These are phyloP conservation scores for Sicyos baderoa DNA, from an alignment of 306 rosid genomes.

Conservation along the genomic window DNA sequence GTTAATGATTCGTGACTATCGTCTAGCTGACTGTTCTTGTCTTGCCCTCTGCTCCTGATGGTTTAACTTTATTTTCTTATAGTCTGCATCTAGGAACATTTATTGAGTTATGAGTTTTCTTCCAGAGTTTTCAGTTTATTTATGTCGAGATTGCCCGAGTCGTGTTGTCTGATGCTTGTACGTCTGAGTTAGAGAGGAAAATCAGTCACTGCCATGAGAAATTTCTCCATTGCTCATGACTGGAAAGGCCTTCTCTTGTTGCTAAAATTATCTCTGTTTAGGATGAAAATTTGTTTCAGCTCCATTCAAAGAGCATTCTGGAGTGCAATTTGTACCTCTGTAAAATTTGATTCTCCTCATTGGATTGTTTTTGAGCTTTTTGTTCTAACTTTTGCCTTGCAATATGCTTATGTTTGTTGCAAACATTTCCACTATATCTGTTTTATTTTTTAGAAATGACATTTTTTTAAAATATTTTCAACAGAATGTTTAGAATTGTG, in stretches of 20 bases:
- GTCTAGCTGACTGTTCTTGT: constrained; percentile 7
- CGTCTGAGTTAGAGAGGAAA: constrained; percentile 9
- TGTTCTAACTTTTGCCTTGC: neutral
- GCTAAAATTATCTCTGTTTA: neutral
- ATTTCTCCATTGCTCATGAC: neutral
- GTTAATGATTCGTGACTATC: constrained; percentile 14
- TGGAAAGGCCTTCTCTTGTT: neutral
- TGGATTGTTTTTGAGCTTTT: neutral
- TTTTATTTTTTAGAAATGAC: neutral
- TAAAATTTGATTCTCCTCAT: neutral
- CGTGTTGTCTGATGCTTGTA: constrained; percentile 24
- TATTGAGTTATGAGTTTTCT: constrained; percentile 8
- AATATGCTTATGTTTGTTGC: neutral
- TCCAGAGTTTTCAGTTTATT: constrained; percentile 1
- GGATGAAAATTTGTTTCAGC: constrained; percentile 6
- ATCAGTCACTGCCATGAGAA: neutral
- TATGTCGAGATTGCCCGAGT: constrained; percentile 2
- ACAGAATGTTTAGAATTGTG: no score
- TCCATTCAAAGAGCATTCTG: neutral
- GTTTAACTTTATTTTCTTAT: constrained; percentile 22
- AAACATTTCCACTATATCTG: neutral
- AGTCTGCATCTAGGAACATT: constrained; percentile 15
- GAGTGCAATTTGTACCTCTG: neutral
- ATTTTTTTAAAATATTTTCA: no score
- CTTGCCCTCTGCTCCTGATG: constrained; percentile 8